Base-by-base conservation (phyloP, 192 early-diverging fungal genomes). In the Phlyctochytrium arcticum region DNA sequence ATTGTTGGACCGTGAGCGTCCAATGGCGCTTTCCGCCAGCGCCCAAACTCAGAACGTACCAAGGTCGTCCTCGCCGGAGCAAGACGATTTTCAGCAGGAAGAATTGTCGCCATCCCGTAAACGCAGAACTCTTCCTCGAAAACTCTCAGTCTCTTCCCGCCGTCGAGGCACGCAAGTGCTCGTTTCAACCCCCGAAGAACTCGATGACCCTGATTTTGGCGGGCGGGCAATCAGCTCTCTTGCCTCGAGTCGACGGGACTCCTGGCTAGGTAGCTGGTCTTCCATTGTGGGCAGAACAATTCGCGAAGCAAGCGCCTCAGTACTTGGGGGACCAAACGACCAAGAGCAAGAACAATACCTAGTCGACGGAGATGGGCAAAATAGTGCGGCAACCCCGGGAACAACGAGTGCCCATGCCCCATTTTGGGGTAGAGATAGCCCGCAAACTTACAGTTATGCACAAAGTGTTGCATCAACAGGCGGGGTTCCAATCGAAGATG, bases 241-340 rank as follows among this genome's bases (percentile, higher is more conserved):
- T 15, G 24, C 17, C 2, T 26, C 10, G 50, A 53, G 19, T 19
- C 15, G 17, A 21, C 23, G 61, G 17, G 17, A 10, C 6, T 35
- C 23, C 9, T 7, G 61, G 31, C 35, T 63, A 24, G 61, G 61
- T 21, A 63, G 61, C 61, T 63, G 61, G 61, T 63, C 61, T 0
- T 50, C 48, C 48, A 49, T 61, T 32, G 44, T 48, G n/a, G 59
- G 59, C 10, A n/a, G 56, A 12, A 36, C 39, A 17, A 19, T 57
- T 17, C 56, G 56, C n/a, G 56, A 57, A 4, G 31, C 56, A 6
- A 42, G 39, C 39, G 9, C 9, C 9, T n/a, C 39, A 53, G 50
- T 26, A n/a, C 12, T 12, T 1, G 12, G 26, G n/a, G 17, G n/a
- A 53, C 26, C n/a, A 24, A 24, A 27, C 19, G 24, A 26, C 2